Evolutionary conservation across 2,329 filamentous ascomycete genomes (phyloP).

Genomic region (Balansia obtecta): DNA sequence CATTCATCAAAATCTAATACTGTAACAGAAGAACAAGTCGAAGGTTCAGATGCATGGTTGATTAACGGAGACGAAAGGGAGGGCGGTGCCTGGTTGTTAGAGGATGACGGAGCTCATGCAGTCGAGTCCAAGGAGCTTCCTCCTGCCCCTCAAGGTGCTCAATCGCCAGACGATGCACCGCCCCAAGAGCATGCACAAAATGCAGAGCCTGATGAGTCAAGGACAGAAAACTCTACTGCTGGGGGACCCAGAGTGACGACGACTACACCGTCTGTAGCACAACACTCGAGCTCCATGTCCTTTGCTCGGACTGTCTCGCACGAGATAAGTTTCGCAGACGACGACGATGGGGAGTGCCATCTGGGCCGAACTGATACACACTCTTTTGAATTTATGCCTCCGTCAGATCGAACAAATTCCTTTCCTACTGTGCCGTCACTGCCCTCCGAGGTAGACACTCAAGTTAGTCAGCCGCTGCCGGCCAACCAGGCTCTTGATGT

Average conservation of each 20-base stretch:
- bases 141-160: not conserved
- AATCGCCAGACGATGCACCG: not conserved
- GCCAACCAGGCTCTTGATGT: slow-evolving; percentile 41
- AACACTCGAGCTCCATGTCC: slow-evolving; percentile 48
- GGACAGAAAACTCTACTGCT: not conserved
- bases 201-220: not conserved
- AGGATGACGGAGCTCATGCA: slow-evolving; percentile 9
- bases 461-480: slow-evolving; percentile 27
- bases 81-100: slow-evolving; percentile 14
- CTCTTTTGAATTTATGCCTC: slow-evolving; percentile 47
- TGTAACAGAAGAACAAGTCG: not conserved
- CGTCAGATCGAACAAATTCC: slow-evolving; percentile 47
- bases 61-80: slow-evolving; percentile 10
- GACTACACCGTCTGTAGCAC: slow-evolving; percentile 21
- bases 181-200: not conserved
- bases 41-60: slow-evolving; percentile 1
- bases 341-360: slow-evolving; percentile 48
- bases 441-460: slow-evolving; percentile 13
- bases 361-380: slow-evolving; percentile 40
- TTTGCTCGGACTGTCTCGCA: slow-evolving; percentile 53
- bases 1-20: not conserved
- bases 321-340: slow-evolving; percentile 45
- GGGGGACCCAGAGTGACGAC: not conserved
- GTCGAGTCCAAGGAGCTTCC: not conserved
- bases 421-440: slow-evolving; percentile 44